Evolutionary conservation across 768 basidiomycete species (phyloP).

Genomic region (Pleurotus platypus): DNA sequence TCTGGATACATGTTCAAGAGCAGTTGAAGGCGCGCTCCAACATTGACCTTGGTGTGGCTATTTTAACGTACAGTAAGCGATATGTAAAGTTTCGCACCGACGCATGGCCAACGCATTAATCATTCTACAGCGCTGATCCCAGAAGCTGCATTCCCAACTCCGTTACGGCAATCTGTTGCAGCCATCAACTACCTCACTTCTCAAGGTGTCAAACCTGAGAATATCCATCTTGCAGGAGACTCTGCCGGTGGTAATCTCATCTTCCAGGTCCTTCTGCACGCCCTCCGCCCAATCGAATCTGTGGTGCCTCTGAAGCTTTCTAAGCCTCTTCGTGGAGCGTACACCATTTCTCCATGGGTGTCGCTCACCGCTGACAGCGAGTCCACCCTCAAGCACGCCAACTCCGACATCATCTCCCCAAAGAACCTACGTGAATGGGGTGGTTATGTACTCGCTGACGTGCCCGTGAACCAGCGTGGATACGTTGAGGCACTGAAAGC

Average conservation of each 20-base stretch:
- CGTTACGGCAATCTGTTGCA: slow-evolving; percentile 22
- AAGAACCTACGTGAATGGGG: slow-evolving; percentile 16
- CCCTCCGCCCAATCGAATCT: slow-evolving; percentile 29
- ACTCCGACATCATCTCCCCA: slow-evolving; percentile 20
- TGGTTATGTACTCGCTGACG: slow-evolving; percentile 9
- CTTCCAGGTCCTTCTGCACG: slow-evolving; percentile 30
- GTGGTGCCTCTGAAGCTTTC: slow-evolving; percentile 21
- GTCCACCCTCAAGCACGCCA: slow-evolving; percentile 9
- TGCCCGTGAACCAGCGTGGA: slow-evolving; percentile 11
- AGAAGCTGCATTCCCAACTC: slow-evolving; percentile 23
- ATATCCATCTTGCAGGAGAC: slow-evolving; percentile 28
- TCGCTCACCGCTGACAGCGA: slow-evolving; percentile 15
- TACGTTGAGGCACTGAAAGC: slow-evolving; percentile 24
- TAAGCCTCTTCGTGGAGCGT: slow-evolving; percentile 24
- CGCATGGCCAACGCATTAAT: too few species aligned
- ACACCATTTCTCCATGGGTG: slow-evolving; percentile 30
- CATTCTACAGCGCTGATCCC: slow-evolving; percentile 21
- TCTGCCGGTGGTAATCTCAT: slow-evolving; percentile 37
- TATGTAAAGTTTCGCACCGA: too few species aligned
- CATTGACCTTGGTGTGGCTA: slow-evolving; percentile 16
- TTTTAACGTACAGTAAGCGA: slow-evolving; percentile 18
- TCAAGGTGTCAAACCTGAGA: slow-evolving; percentile 25
- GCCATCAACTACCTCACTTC: slow-evolving; percentile 25
- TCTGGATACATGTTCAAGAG: slow-evolving; percentile 15
- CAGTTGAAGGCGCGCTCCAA: slow-evolving; percentile 10